Base-by-base conservation (phyloP, 2,329 filamentous ascomycete species). In the Diaporthe australafricana region DNA sequence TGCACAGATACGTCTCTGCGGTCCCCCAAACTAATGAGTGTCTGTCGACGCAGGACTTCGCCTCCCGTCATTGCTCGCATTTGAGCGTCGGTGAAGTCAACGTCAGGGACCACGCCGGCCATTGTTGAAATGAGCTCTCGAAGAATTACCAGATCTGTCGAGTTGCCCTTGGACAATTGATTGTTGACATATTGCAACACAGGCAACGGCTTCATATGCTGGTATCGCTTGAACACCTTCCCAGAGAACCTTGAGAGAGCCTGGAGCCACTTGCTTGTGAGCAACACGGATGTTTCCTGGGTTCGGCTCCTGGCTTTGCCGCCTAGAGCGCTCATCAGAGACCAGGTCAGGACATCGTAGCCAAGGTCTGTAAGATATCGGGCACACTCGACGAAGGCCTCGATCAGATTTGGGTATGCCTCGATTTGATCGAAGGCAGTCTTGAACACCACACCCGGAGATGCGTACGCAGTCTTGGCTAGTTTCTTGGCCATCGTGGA, bases 311-410 rank as follows among this genome's bases (percentile, higher is more conserved):
- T 86, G 68, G 88, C 86, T 75, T 90, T 90, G 65, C 89, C 89
- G 42, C 84, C 86, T 16, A 92, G 83, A 1, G 90, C 91, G 78
- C 91, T 97, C 82, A 99, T 90, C 55, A 99, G 86, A 25, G 94
- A 94, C 95, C 96, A 99, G 4, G 94, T 93, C 55, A 99, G 86
- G 40, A 98, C 94, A 81, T 99, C 96, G 79, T 98, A 98, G 0
- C 94, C 96, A 47, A 99, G 85, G 69, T 94, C 91, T 1, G 96
- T 98, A 77, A 98, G 98, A 80, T 98, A 98, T 77, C 94, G 92
- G 48, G 94, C 95, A 78, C 95, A 98, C 79, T 98, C 95, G 17
- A 98, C 95, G 73, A 99, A 94, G 6, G 94, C 94, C 74, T 98
- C 94, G 70, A 98, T 98, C 73, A 99, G 88, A 79, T 98, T 99